Evolutionary conservation across 2,329 filamentous ascomycete species (phyloP).

Genomic region (Fusarium torreyae): DNA sequence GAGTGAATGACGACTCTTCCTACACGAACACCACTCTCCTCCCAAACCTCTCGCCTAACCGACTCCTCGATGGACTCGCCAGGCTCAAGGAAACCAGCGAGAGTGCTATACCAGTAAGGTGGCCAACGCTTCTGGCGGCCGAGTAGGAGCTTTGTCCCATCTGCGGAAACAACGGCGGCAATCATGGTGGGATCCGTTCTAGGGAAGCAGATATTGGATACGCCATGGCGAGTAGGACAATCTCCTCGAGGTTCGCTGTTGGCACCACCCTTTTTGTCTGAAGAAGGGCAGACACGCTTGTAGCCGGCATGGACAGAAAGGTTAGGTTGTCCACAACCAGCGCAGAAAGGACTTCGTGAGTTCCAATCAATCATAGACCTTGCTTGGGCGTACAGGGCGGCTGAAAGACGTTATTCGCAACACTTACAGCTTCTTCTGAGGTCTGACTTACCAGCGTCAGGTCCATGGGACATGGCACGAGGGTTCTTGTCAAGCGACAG

Average conservation of each 20-base stretch:
- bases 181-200: conserved; percentile 96
- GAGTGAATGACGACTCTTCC: conserved; percentile 86
- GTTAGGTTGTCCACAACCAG: conserved; percentile 86
- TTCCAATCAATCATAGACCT: conserved; percentile 96
- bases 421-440: not conserved
- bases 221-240: conserved; percentile 85
- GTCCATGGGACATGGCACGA: conserved; percentile 71
- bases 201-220: conserved; percentile 94
- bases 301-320: conserved; percentile 84
- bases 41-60: conserved; percentile 87
- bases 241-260: conserved; percentile 70
- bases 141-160: conserved; percentile 83
- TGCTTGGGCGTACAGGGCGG: conserved; percentile 91
- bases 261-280: conserved; percentile 69
- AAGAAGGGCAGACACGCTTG: conserved; percentile 84
- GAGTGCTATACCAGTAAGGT: conserved; percentile 86
- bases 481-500: conserved; percentile 77
- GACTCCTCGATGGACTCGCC: conserved; percentile 89
- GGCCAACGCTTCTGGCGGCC: conserved; percentile 90
- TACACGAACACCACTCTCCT: conserved; percentile 83
- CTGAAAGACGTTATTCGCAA: conserved; percentile 61
- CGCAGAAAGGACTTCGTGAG: conserved; percentile 90
- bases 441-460: conserved; percentile 69
- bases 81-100: conserved; percentile 89
- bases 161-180: conserved; percentile 88